Conservation (phyloP, 2,329 filamentous ascomycete genomes). For the Sporothrix inflata region DNA sequence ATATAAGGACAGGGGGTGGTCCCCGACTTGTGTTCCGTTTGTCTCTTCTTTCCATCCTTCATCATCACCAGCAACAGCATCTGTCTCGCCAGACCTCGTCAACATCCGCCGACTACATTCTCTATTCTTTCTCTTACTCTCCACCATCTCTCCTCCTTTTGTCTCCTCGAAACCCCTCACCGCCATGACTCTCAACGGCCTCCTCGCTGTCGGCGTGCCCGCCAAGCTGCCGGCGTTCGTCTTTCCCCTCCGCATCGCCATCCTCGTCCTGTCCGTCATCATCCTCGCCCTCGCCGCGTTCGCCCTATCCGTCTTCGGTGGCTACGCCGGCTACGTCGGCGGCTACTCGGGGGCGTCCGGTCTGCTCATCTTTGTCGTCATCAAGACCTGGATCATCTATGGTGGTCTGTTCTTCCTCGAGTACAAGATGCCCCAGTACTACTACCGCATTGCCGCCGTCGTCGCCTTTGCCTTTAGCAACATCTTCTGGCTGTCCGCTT, state of each 20-base stretch:
- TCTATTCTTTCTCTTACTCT: background rate
- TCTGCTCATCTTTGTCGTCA: conserved; percentile 51
- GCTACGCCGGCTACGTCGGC: conserved; percentile 34
- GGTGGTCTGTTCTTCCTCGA: conserved; percentile 45
- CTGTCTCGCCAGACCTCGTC: background rate
- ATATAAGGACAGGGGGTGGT: background rate
- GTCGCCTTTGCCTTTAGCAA: conserved; percentile 43
- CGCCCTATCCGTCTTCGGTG: conserved; percentile 43
- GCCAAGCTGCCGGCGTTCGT: conserved; percentile 43
- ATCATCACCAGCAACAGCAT: background rate
- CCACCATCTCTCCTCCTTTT: background rate
- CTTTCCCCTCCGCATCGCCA: conserved; percentile 44
- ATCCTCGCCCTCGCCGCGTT: conserved; percentile 48
- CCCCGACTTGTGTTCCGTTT: background rate
- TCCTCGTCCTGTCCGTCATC: conserved; percentile 46
- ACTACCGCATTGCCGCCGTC: conserved; percentile 46
- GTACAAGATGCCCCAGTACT: conserved; percentile 43
- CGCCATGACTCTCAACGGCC: conserved; percentile 35
- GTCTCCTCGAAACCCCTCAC: background rate
- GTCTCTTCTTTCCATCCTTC: background rate
- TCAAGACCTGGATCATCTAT: conserved; percentile 48
- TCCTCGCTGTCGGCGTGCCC: conserved; percentile 46
- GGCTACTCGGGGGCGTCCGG: conserved; percentile 43
- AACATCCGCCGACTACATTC: background rate
- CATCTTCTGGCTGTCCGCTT: conserved; percentile 45